Evolutionary conservation across 805 yeast species (phyloP).

Genomic region (Isabelozyma pseudorhagii): DNA sequence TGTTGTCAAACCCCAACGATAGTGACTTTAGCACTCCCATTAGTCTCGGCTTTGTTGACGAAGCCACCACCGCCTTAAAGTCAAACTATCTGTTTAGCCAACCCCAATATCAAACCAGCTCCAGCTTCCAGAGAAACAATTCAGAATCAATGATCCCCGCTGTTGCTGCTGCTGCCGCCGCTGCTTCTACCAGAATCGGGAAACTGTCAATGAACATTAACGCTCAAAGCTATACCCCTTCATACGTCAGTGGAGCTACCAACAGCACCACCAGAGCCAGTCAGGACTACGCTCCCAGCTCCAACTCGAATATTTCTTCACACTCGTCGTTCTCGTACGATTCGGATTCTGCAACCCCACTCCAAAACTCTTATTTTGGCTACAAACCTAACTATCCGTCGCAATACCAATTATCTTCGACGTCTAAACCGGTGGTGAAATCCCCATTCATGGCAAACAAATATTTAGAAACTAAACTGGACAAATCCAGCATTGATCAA

Average conservation of each 20-base stretch:
- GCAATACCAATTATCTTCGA: not conserved
- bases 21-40: not conserved
- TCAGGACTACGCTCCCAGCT: not conserved
- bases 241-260: conserved; percentile 3
- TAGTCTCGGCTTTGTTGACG: not conserved
- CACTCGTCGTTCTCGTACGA: not conserved
- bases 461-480: not conserved
- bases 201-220: conserved; percentile 19
- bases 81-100: not conserved
- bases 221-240: conserved; percentile 31
- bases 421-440: not conserved
- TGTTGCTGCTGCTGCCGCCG: not conserved
- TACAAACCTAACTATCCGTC: not conserved
- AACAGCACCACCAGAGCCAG: not conserved
- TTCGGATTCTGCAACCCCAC: not conserved
- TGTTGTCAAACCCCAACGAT: not conserved
- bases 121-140: conserved; percentile 1
- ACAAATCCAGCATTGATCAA: conserved; percentile 23
- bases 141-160: conserved; percentile 1
- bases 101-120: not conserved
- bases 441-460: not conserved
- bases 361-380: not conserved
- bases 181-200: not conserved
- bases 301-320: not conserved
- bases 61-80: not conserved